A percentile compares a stretch with the other conserved stretches of the same genome.
phyloP scores from a whole-genome alignment of 139 green algal genomes.

The Astrephomene gubernaculifera region DNA sequence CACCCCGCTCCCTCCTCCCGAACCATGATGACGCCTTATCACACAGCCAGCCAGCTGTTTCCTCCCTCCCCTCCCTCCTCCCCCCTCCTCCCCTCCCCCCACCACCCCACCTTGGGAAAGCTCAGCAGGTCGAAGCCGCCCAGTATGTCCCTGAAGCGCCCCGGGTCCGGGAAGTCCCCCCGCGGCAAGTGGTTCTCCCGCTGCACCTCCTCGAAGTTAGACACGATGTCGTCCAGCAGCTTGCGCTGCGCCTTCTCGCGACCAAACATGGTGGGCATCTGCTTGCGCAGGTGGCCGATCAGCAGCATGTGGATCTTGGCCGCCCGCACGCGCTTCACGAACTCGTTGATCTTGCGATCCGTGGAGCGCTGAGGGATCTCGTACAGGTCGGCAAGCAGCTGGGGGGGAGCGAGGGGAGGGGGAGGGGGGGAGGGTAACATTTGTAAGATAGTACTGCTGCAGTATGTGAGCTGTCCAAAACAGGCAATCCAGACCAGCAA shows the following conservation, averaged over 20 bases:
- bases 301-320: constrained; percentile 93
- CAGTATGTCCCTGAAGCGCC: constrained; percentile 88
- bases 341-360: constrained; percentile 91
- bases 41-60: too few species aligned
- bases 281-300: constrained; percentile 73
- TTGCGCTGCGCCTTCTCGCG: constrained; percentile 84
- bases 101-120: constrained; percentile 74
- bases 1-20: too few species aligned
- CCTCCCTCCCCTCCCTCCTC: background rate
- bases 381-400: constrained; percentile 93
- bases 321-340: constrained; percentile 96
- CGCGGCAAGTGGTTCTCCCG: constrained; percentile 89
- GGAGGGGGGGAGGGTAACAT: background rate
- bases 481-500: too few species aligned
- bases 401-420: background rate
- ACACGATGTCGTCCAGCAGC: constrained; percentile 75
- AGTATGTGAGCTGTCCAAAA: too few species aligned
- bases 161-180: constrained; percentile 93
- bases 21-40: too few species aligned
- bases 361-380: constrained; percentile 76
- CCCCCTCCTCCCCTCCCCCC: background rate
- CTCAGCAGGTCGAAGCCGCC: constrained; percentile 79
- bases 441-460: too few species aligned
- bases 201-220: constrained; percentile 86
- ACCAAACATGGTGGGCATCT: constrained; percentile 94